Percentiles rank a stretch among this genome's conserved stretches.
phyloP scores from a whole-genome alignment of 306 rosid species.

The Macrotyloma uniflorum region DNA sequence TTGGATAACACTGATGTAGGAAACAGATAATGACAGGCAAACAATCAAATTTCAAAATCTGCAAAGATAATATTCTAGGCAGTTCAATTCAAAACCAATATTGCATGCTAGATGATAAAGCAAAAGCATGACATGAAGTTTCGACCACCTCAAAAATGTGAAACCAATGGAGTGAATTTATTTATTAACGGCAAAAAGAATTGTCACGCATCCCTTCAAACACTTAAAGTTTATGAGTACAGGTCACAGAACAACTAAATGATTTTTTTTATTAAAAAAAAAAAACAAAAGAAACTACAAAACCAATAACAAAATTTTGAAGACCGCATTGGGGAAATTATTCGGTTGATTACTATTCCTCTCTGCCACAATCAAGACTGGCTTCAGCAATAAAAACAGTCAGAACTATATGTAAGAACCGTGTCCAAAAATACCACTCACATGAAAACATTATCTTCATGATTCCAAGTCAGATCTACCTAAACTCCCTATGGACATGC shows the following conservation, averaged over 20 bases:
- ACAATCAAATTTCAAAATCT: conserved; percentile 2
- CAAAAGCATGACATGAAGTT: not conserved
- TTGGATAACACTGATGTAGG: conserved; percentile 29
- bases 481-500: not conserved
- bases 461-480: not conserved
- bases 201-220: not conserved
- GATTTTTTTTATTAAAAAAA: too few relatives aligned
- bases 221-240: not conserved
- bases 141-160: conserved; percentile 1
- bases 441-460: not conserved
- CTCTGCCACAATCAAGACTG: not conserved
- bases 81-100: not conserved
- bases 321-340: not conserved
- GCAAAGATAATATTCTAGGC: conserved; percentile 9
- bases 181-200: not conserved
- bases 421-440: not conserved
- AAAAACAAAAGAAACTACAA: not conserved
- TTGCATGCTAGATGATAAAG: conserved; percentile 1
- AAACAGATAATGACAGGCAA: conserved; percentile 13
- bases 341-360: not conserved
- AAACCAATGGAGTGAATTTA: not conserved
- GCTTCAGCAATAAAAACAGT: not conserved
- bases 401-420: not conserved
- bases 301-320: not conserved
- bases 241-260: too few relatives aligned